Evolutionary conservation across 1,284 basidiomycete species (phyloP).

Genomic region (Xanthoconium separans): DNA sequence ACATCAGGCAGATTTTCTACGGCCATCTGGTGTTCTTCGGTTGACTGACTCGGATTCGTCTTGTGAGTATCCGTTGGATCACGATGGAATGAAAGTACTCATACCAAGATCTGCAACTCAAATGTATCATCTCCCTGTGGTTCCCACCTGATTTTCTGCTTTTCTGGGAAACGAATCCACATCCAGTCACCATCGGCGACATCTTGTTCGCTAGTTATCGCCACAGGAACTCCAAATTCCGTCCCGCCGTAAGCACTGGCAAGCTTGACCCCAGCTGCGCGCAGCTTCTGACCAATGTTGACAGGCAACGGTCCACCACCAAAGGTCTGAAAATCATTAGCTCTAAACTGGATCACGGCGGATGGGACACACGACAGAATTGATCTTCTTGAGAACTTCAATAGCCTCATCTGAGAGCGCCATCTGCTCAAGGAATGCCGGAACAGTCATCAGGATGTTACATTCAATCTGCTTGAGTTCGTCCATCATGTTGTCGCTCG

Average conservation of each 20-base stretch:
- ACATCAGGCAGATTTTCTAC: conserved; percentile 33
- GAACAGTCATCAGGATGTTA: conserved; percentile 22
- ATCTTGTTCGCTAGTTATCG: neutral
- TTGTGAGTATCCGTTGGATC: neutral
- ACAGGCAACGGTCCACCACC: conserved; percentile 27
- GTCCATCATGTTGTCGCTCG: conserved; percentile 12
- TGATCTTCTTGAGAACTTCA: conserved; percentile 12
- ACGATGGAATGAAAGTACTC: neutral
- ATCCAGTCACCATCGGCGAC: conserved; percentile 31
- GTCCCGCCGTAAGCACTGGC: conserved; percentile 25
- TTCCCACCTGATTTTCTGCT: conserved; percentile 26
- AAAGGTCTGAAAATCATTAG: conserved; percentile 12
- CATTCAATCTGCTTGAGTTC: neutral
- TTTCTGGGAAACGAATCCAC: conserved; percentile 27
- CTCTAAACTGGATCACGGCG: too few relatives aligned
- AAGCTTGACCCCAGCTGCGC: conserved; percentile 21
- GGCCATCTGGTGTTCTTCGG: conserved; percentile 8
- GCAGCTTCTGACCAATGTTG: conserved; percentile 23
- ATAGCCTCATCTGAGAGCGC: conserved; percentile 5
- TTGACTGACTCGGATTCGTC: conserved; percentile 3
- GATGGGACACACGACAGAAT: conserved; percentile 16
- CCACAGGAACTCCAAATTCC: conserved; percentile 24
- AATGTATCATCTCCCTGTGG: conserved; percentile 32
- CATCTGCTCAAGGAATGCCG: conserved; percentile 24
- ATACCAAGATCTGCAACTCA: conserved; percentile 35